Percentiles rank a stretch among this genome's conserved stretches.
These are phyloP conservation scores for Puccinia triticina DNA, from an alignment of 1,284 basidiomycete genomes.

Conservation along the genomic window DNA sequence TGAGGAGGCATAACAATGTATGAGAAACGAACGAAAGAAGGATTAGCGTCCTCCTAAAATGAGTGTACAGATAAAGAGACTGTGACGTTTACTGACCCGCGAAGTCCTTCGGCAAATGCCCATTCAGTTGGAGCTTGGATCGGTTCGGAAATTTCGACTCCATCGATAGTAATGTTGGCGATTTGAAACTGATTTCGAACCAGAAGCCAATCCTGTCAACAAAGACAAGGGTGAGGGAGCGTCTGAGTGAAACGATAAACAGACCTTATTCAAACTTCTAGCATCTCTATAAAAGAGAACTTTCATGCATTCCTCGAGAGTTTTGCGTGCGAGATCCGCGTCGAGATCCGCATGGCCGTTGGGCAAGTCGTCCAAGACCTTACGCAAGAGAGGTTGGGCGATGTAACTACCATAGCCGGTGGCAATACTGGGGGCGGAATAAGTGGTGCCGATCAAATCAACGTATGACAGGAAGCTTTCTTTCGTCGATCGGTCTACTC, in stretches of 20 bases:
- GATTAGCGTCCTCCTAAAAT: background rate
- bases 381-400: slow-evolving; percentile 87
- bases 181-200: slow-evolving; percentile 81
- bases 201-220: background rate
- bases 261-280: slow-evolving; percentile 89
- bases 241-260: background rate
- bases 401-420: slow-evolving; percentile 96
- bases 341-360: slow-evolving; percentile 70
- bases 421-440: slow-evolving; percentile 88
- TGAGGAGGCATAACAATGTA: background rate
- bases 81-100: slow-evolving; percentile 65
- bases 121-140: slow-evolving; percentile 77
- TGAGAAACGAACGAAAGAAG: background rate
- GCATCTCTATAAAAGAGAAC: slow-evolving; percentile 97
- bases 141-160: slow-evolving; percentile 79
- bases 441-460: slow-evolving; percentile 95
- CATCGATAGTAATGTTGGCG: slow-evolving; percentile 78
- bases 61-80: background rate
- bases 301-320: slow-evolving; percentile 85
- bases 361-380: slow-evolving; percentile 71
- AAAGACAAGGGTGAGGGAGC: background rate
- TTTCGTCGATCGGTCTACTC: slow-evolving; percentile 80
- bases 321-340: slow-evolving; percentile 76
- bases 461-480: slow-evolving; percentile 79
- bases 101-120: slow-evolving; percentile 87